phyloP scores from a whole-genome alignment of 768 basidiomycete genomes.

The Collybia sordida region DNA sequence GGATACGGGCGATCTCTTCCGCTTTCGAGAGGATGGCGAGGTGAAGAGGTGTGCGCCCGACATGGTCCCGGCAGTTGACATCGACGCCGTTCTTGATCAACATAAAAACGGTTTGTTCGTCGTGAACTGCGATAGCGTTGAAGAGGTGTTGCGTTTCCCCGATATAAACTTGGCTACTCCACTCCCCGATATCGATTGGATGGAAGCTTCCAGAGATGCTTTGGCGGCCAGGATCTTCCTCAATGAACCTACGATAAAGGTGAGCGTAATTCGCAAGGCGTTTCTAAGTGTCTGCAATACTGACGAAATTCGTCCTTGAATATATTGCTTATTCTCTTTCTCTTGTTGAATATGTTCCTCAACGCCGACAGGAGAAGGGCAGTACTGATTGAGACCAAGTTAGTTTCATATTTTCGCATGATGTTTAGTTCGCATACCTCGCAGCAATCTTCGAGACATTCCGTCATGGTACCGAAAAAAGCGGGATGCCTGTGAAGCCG shows the following conservation, averaged over 20 bases:
- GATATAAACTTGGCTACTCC: constrained; percentile 62
- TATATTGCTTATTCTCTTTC: constrained; percentile 52
- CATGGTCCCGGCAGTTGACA: constrained; percentile 56
- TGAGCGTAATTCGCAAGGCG: neutral
- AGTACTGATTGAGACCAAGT: constrained; percentile 34
- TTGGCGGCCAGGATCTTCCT: constrained; percentile 62
- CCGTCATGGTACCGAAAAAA: constrained; percentile 58
- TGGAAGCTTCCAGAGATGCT: constrained; percentile 63
- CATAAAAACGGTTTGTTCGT: constrained; percentile 36
- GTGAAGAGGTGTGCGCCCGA: constrained; percentile 61
- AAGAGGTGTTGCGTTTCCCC: constrained; percentile 55
- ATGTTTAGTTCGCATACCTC: constrained; percentile 38
- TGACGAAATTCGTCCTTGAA: constrained; percentile 52
- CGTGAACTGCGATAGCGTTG: constrained; percentile 45
- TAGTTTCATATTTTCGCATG: too few species aligned
- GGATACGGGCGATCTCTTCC: constrained; percentile 43
- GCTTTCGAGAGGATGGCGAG: constrained; percentile 50
- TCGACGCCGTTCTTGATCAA: constrained; percentile 44
- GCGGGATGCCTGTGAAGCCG: constrained; percentile 63
- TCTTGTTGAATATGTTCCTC: constrained; percentile 53
- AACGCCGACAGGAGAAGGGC: constrained; percentile 52
- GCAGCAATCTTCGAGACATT: constrained; percentile 64
- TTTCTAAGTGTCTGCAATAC: too few species aligned
- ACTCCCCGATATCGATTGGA: constrained; percentile 66
- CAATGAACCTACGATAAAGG: constrained; percentile 45